These are phyloP conservation scores for Saccharomycopsis sp. DNA, from an alignment of 805 yeast species.

Conservation along the genomic window DNA sequence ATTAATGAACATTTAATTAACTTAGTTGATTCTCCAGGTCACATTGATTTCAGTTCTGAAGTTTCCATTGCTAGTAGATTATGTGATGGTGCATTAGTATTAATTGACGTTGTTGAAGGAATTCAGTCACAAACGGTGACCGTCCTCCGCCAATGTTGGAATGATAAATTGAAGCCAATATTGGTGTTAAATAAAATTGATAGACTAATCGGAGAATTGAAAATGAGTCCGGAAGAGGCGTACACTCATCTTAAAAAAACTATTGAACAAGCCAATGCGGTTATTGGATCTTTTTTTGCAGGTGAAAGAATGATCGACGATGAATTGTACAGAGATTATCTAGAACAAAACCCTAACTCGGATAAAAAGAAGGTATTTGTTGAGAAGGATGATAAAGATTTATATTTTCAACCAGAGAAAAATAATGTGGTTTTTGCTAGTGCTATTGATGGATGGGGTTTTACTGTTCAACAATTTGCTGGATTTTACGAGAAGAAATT, in stretches of 20 bases:
- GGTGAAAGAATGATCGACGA: constrained; percentile 93
- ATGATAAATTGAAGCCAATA: constrained; percentile 81
- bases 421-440: constrained; percentile 87
- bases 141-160: constrained; percentile 92
- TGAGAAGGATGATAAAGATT: constrained; percentile 71
- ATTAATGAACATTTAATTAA: constrained; percentile 79
- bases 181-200: constrained; percentile 89
- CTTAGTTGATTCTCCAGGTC: constrained; percentile 98
- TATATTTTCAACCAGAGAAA: constrained; percentile 80
- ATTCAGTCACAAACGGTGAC: constrained; percentile 96
- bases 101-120: constrained; percentile 97
- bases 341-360: constrained; percentile 33
- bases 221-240: constrained; percentile 78
- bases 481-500: constrained; percentile 76
- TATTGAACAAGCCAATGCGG: constrained; percentile 91
- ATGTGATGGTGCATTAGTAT: constrained; percentile 93
- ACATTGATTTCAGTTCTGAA: constrained; percentile 92
- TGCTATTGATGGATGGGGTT: constrained; percentile 98
- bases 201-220: constrained; percentile 73
- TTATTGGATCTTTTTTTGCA: constrained; percentile 84
- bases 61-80: constrained; percentile 93
- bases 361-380: constrained; percentile 38
- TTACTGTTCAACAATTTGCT: constrained; percentile 82
- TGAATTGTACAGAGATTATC: constrained; percentile 61
- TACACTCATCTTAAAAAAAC: constrained; percentile 69